Evolutionary conservation across 1,284 basidiomycete genomes (phyloP).

Genomic region (Marasmius sp.): DNA sequence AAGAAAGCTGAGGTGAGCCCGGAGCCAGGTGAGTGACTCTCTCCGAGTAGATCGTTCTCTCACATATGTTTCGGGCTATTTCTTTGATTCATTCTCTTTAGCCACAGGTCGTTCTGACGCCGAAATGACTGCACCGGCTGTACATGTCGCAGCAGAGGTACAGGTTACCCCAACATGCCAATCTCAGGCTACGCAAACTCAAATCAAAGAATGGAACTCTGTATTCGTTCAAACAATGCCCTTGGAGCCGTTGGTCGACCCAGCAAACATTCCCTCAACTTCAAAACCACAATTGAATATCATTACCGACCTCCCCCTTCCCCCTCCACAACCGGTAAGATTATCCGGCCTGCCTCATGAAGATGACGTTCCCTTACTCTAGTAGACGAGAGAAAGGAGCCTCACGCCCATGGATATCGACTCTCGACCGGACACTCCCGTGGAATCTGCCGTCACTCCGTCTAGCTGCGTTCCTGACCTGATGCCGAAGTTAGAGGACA

Average conservation of each 20-base stretch:
- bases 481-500: no score
- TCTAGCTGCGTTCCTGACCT: no score
- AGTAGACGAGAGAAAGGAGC: not conserved
- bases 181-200: not conserved
- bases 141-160: not conserved
- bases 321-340: not conserved
- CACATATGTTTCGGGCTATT: not conserved
- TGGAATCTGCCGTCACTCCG: no score
- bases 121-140: not conserved
- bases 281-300: constrained; percentile 12
- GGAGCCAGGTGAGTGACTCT: constrained; percentile 33
- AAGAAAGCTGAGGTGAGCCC: constrained; percentile 39
- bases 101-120: no score
- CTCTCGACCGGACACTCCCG: not conserved
- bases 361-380: not conserved
- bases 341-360: no score
- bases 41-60: not conserved
- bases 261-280: not conserved
- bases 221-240: constrained; percentile 26
- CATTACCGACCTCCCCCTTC: not conserved
- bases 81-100: not conserved
- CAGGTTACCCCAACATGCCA: not conserved
- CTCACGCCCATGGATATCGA: not conserved
- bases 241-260: constrained; percentile 1
- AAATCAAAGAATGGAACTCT: not conserved